A percentile compares a stretch with the other conserved stretches of the same genome.
These are phyloP conservation scores for Leishmania guyanensis DNA, from an alignment of 208 protist species.

Conservation along the genomic window DNA sequence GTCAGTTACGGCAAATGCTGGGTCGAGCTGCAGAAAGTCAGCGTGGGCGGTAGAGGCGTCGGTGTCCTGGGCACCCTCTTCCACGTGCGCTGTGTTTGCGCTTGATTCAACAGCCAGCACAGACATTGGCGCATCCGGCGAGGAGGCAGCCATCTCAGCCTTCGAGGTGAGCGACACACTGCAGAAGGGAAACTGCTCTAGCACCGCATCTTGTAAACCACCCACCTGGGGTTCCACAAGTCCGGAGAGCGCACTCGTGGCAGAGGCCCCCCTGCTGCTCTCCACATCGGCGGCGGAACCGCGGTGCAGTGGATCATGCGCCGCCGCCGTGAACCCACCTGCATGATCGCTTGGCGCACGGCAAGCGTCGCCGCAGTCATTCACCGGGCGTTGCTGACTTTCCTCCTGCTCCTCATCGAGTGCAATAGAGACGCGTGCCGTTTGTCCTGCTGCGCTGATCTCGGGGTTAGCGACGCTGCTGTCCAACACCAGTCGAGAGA, in stretches of 20 bases:
- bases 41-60: background rate
- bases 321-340: background rate
- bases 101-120: background rate
- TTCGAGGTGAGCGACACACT: background rate
- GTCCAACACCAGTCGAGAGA: background rate
- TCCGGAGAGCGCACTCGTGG: background rate
- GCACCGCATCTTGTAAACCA: background rate
- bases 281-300: background rate
- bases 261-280: background rate
- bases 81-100: background rate
- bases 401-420: constrained; percentile 20
- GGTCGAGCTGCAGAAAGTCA: background rate
- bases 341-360: background rate
- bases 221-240: background rate
- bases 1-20: background rate
- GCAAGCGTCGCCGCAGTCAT: background rate
- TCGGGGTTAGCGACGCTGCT: background rate
- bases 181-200: background rate
- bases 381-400: background rate
- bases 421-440: constrained; percentile 15
- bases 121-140: background rate
- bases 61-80: background rate
- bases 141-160: background rate
- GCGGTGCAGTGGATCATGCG: background rate
- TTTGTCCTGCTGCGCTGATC: background rate